Base-by-base conservation (phyloP, 2,329 filamentous ascomycete species). In the Beauveria australis region DNA sequence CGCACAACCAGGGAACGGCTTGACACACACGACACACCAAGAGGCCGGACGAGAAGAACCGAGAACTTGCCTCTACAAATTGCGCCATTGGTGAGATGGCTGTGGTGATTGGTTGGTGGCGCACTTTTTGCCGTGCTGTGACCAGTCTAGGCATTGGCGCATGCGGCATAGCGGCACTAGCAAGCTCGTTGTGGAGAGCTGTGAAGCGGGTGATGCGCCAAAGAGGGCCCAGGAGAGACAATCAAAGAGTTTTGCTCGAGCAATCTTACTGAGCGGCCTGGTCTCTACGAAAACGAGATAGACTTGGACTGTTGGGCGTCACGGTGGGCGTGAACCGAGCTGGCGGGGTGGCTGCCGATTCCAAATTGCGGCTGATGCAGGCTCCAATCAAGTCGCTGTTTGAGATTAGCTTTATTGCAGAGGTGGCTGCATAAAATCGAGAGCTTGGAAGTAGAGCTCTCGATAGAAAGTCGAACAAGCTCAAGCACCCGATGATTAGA, bases 61-160 rank as follows among this genome's bases (percentile, higher is more conserved):
- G 16, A 41, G 28, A 37, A 37, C 43, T 44, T 18, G 18, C 53
- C 52, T 26, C 19, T 51, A 26, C n/a, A 53, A 47, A 59, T 59
- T 53, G 57, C 57, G 57, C 57, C 48, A 59, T 59, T 46, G 57
- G 19, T 40, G 40, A 46, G 57, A 47, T 22, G n/a, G n/a, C 28
- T 28, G 57, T 22, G 43, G 57, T 53, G 57, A 59, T 59, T 59
- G 48, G 48, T 49, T 9, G 16, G 57, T 47, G 49, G 57, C 57
- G 26, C 41, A 30, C 22, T 18, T 16, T 43, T 18, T 18, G 28
- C 18, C 24, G 22, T 33, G 26, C 16, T 24, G 47, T 44, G 37
- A 33, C 56, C 56, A 52, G 19, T 26, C 41, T 18, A 19, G 40
- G 48, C 49, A 18, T 26, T 53, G 57, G 57, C 49, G 57, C 57